Percentiles rank a stretch among this genome's conserved stretches.
Conservation (phyloP, 2,329 filamentous ascomycete species). For the Fusarium oxysporum region DNA sequence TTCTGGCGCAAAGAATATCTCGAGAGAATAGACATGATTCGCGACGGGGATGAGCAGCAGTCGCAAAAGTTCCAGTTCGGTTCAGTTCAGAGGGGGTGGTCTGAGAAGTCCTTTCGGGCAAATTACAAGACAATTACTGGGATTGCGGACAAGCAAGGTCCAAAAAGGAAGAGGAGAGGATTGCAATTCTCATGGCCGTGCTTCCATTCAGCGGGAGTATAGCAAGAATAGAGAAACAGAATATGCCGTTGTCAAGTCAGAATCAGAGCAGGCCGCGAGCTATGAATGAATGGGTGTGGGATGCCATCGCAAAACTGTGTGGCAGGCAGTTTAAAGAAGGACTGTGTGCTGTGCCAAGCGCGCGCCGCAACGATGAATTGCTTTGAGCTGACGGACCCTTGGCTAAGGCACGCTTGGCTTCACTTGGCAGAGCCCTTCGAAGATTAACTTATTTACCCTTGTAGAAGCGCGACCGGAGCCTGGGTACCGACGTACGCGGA, state of each 20-base stretch:
- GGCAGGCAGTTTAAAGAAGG: constrained; percentile 24
- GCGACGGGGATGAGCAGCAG: constrained; percentile 33
- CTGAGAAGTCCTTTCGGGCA: constrained; percentile 19
- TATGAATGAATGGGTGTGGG: constrained; percentile 30
- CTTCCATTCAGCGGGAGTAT: constrained; percentile 1
- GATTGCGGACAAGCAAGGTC: constrained; percentile 33
- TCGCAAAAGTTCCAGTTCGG: constrained; percentile 23
- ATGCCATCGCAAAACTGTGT: constrained; percentile 44
- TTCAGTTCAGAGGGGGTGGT: constrained; percentile 14
- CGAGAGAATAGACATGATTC: constrained; percentile 48
- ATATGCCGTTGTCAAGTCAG: constrained; percentile 30
- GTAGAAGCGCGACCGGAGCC: constrained; percentile 32
- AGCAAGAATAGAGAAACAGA: constrained; percentile 1
- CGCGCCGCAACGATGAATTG: constrained; percentile 28
- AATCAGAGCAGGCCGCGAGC: constrained; percentile 34
- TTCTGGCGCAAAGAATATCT: constrained; percentile 52
- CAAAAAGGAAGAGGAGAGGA: constrained; percentile 10
- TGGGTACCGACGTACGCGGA: constrained; percentile 13
- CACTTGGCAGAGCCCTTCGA: constrained; percentile 37
- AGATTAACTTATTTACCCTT: constrained; percentile 24
- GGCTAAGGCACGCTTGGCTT: constrained; percentile 24
- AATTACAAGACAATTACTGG: constrained; percentile 6
- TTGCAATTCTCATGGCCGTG: constrained; percentile 36
- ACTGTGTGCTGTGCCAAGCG: constrained; percentile 37
- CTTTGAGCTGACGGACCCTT: constrained; percentile 34